Conservation (phyloP, 164 flowering plant genomes). For the Malania oleifera region DNA sequence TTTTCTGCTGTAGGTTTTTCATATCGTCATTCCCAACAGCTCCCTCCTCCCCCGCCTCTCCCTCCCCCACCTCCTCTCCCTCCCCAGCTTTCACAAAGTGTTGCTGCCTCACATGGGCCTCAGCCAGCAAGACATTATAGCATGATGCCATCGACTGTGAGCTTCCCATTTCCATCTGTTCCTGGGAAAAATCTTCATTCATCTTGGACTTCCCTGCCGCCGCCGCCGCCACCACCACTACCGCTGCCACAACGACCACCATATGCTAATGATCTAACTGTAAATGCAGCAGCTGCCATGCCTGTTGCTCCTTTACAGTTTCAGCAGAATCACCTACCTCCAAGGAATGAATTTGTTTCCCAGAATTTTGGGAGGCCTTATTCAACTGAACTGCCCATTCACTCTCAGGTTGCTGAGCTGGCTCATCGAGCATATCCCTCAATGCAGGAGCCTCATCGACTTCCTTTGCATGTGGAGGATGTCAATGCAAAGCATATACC, state of each 20-base stretch:
- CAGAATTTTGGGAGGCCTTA: slow-evolving; percentile 23
- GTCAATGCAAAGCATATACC: slow-evolving; percentile 17
- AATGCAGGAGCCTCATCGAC: slow-evolving; percentile 24
- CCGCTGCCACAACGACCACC: slow-evolving; percentile 8
- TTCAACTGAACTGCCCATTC: slow-evolving; percentile 20
- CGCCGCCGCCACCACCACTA: slow-evolving; percentile 26
- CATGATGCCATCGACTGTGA: slow-evolving; percentile 17
- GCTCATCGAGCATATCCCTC: slow-evolving; percentile 25
- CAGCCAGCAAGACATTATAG: slow-evolving; percentile 20
- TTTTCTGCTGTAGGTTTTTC: slow-evolving; percentile 10
- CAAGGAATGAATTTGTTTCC: slow-evolving; percentile 27
- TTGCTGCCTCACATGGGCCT: slow-evolving; percentile 21
- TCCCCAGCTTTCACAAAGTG: slow-evolving; percentile 24
- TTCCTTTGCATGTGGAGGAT: slow-evolving; percentile 18
- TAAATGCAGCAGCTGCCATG: slow-evolving; percentile 15
- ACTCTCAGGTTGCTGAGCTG: slow-evolving; percentile 29
- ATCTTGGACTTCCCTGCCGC: slow-evolving; percentile 37
- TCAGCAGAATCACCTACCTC: slow-evolving; percentile 34
- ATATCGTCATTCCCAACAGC: slow-evolving; percentile 21
- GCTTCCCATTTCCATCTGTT: slow-evolving; percentile 21
- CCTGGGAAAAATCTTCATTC: slow-evolving; percentile 21
- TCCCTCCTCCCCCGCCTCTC: not conserved
- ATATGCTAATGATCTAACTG: slow-evolving; percentile 15
- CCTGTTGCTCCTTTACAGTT: slow-evolving; percentile 28
- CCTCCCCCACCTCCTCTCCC: slow-evolving; percentile 16